These are phyloP conservation scores for Saxophila tyrrhenica DNA, from an alignment of 495 filamentous ascomycete species.

Conservation along the genomic window DNA sequence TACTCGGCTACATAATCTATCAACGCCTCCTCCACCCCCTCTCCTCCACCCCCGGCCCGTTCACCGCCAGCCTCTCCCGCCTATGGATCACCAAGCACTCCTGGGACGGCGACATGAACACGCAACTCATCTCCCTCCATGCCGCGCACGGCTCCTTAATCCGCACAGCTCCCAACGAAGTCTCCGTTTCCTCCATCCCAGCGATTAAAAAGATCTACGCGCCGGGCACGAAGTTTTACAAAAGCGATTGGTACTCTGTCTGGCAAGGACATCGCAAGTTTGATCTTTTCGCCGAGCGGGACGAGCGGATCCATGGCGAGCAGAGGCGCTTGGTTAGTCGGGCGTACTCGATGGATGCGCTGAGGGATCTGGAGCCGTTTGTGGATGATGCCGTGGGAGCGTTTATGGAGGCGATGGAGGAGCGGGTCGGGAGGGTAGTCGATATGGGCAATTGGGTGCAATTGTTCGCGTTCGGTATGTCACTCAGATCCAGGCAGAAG, in stretches of 20 bases:
- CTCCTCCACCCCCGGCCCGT: conserved; percentile 22
- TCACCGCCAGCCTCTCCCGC: conserved; percentile 19
- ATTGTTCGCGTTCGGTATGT: conserved; percentile 29
- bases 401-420: conserved; percentile 22
- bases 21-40: conserved; percentile 17
- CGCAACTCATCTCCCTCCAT: conserved; percentile 20
- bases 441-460: conserved; percentile 29
- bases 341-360: conserved; percentile 26
- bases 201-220: conserved; percentile 29
- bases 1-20: conserved; percentile 16
- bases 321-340: conserved; percentile 25
- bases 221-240: conserved; percentile 27
- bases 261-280: conserved; percentile 30
- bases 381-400: conserved; percentile 23
- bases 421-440: conserved; percentile 11
- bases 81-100: conserved; percentile 25
- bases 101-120: conserved; percentile 21
- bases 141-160: conserved; percentile 21
- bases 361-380: conserved; percentile 24
- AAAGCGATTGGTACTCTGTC: conserved; percentile 26
- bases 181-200: conserved; percentile 23
- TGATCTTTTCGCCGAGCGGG: conserved; percentile 27
- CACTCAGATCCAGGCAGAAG: not conserved
- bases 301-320: conserved; percentile 23
- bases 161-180: conserved; percentile 24